Base-by-base conservation (phyloP, 495 filamentous ascomycete genomes). In the Aspergillus coremiiformis region DNA sequence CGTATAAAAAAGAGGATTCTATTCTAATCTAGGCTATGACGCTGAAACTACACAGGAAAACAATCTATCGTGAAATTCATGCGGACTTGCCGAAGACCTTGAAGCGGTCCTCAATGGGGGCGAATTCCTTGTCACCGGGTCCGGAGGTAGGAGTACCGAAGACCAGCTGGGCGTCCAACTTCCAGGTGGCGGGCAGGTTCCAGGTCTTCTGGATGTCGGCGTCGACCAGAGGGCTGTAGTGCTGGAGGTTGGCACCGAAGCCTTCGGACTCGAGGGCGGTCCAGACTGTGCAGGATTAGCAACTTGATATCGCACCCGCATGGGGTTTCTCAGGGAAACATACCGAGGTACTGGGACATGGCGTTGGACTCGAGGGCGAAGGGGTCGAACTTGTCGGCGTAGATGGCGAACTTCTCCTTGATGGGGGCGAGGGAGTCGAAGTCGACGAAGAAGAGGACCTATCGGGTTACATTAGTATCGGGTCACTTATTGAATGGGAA, bases 201-300 rank as follows among this genome's bases (percentile, higher is more conserved):
- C 66, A 78, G 51, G 67, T 66, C 47, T 70, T 71, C 50, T 66
- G 46, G 20, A 78, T 47, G 32, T 64, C 58, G 26, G 63, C 67
- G 51, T 78, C 74, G 53, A 78, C 71, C 11, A 76, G 59, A n/a
- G 73, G 72, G 58, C 72, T 78, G 64, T 77, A 78, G 64, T 80
- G 77, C 72, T 80, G 77, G 20, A 80, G 67, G 56, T 79, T 80
- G 57, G 64, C 69, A 27, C 76, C 77, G 49, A 80, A 58, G 27
- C 77, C 77, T 52, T 77, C 73, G 11, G 69, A 59, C 52, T 73
- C 59, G 17, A 80, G 70, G 6, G 76, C 77, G 33, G 68, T 66
- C 77, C 77, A 80, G 49, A 77, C 66, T 69, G n/a, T 1, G 24
- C 3, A 39, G 6, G 6, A 41, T 60, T 48, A 60, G 60, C n/a